Percentiles rank a stretch among this genome's conserved stretches.
Conservation (phyloP, 2,329 filamentous ascomycete genomes). For the Colletotrichum eleusines region DNA sequence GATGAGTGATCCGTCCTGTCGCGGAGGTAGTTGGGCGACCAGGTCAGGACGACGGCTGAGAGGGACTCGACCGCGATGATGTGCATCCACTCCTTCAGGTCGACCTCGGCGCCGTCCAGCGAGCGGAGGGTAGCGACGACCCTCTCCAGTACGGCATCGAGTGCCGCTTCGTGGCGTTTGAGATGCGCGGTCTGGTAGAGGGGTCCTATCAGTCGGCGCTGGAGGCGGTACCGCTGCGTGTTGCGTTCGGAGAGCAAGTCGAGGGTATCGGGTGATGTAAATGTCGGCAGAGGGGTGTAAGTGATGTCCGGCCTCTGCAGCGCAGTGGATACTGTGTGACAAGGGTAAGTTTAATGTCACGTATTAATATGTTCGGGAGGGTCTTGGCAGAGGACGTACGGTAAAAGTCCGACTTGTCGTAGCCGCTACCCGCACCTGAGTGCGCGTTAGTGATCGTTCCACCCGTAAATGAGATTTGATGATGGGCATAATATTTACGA, state of each 20-base stretch:
- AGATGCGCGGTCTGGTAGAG: constrained; percentile 60
- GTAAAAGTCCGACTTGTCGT: constrained; percentile 66
- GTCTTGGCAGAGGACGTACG: constrained; percentile 46
- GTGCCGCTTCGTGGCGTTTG: constrained; percentile 54
- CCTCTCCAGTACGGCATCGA: constrained; percentile 56
- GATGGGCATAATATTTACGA: constrained; percentile 53
- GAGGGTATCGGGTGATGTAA: constrained; percentile 55
- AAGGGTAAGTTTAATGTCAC: neutral
- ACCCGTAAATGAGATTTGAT: neutral
- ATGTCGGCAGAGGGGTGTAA: constrained; percentile 48
- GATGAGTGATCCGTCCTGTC: constrained; percentile 60
- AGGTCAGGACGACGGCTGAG: constrained; percentile 62
- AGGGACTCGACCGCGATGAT: constrained; percentile 66
- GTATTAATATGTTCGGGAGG: neutral
- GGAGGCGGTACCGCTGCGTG: constrained; percentile 59
- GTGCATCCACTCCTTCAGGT: constrained; percentile 69
- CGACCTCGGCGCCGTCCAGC: constrained; percentile 55
- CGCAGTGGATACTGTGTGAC: constrained; percentile 57
- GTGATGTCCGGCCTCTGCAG: constrained; percentile 58
- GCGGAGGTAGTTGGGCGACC: constrained; percentile 63
- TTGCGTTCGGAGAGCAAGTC: constrained; percentile 65
- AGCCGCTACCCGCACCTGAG: constrained; percentile 60
- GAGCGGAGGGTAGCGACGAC: constrained; percentile 52
- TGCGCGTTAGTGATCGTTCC: neutral
- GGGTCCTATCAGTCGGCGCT: constrained; percentile 63